phyloP scores from a whole-genome alignment of 495 filamentous ascomycete genomes.

The Aspergillus hancockii region DNA sequence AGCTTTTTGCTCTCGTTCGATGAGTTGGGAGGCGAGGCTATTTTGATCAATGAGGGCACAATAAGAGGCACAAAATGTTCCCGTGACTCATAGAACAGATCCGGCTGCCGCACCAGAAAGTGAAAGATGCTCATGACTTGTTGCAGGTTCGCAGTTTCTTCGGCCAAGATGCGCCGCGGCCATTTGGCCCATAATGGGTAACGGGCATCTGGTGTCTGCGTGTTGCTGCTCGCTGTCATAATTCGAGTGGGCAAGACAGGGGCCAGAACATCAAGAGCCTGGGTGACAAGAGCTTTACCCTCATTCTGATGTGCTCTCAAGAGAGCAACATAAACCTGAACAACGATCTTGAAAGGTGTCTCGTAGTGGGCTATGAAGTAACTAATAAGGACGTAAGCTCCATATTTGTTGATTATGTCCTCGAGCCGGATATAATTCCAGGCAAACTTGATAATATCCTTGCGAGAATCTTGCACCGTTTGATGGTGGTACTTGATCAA shows the following conservation, averaged over 20 bases:
- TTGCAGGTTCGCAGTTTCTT: conserved; percentile 95
- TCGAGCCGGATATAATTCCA: conserved; percentile 98
- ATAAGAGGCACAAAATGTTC: conserved; percentile 89
- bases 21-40: conserved; percentile 78
- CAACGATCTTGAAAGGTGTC: conserved; percentile 92
- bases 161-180: conserved; percentile 85
- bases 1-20: conserved; percentile 93
- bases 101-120: conserved; percentile 88
- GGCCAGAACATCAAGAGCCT: conserved; percentile 90
- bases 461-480: conserved; percentile 84
- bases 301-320: conserved; percentile 93
- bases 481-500: conserved; percentile 89
- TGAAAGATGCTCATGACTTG: conserved; percentile 97
- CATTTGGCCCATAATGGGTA: conserved; percentile 85
- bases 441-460: conserved; percentile 98
- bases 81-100: conserved; percentile 91
- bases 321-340: conserved; percentile 88
- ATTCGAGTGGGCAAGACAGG: conserved; percentile 81
- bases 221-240: conserved; percentile 31
- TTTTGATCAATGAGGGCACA: conserved; percentile 84
- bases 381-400: conserved; percentile 92
- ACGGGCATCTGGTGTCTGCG: conserved; percentile 50
- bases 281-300: conserved; percentile 86
- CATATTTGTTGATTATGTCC: conserved; percentile 98
- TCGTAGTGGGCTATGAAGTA: conserved; percentile 98